These are phyloP conservation scores for Chaetomiaceae sp. DNA, from an alignment of 2,329 filamentous ascomycete genomes.

Conservation along the genomic window DNA sequence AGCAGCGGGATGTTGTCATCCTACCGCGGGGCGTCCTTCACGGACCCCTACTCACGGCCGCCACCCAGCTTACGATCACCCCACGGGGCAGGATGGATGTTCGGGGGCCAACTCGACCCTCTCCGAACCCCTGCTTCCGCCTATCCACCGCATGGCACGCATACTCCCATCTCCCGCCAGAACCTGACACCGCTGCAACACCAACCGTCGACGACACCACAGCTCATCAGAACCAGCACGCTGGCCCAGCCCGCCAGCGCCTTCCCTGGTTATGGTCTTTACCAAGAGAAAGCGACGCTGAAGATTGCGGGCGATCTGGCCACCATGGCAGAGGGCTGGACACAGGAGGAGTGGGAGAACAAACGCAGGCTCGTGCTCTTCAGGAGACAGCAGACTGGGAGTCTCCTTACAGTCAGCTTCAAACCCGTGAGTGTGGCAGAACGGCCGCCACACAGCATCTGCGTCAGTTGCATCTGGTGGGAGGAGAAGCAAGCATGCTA, in stretches of 20 bases:
- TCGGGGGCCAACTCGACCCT: constrained; percentile 36
- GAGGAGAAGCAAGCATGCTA: constrained; percentile 84
- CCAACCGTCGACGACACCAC: constrained; percentile 38
- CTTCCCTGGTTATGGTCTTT: constrained; percentile 42
- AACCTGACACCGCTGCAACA: constrained; percentile 46
- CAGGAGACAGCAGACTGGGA: constrained; percentile 73
- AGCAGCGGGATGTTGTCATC: constrained; percentile 51
- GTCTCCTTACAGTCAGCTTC: constrained; percentile 76
- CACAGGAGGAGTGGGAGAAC: constrained; percentile 69
- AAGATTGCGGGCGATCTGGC: constrained; percentile 84
- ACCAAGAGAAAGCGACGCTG: constrained; percentile 76
- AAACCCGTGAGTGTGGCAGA: constrained; percentile 73
- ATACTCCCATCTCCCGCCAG: constrained; percentile 42
- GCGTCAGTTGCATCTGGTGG: constrained; percentile 98
- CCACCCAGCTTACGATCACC: constrained; percentile 29
- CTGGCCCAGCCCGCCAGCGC: constrained; percentile 36
- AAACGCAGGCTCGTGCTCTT: constrained; percentile 86
- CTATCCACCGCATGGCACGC: constrained; percentile 41
- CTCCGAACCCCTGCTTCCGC: constrained; percentile 35
- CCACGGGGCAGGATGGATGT: constrained; percentile 28
- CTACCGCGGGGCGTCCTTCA: constrained; percentile 49
- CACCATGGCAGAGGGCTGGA: constrained; percentile 79
- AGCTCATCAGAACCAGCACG: constrained; percentile 54
- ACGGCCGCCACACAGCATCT: constrained; percentile 76
- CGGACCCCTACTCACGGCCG: constrained; percentile 42